Percentiles rank a stretch among this genome's conserved stretches.
Evolutionary conservation across 495 filamentous ascomycete genomes (phyloP).

Genomic region (Lindgomyces ingoldianus): DNA sequence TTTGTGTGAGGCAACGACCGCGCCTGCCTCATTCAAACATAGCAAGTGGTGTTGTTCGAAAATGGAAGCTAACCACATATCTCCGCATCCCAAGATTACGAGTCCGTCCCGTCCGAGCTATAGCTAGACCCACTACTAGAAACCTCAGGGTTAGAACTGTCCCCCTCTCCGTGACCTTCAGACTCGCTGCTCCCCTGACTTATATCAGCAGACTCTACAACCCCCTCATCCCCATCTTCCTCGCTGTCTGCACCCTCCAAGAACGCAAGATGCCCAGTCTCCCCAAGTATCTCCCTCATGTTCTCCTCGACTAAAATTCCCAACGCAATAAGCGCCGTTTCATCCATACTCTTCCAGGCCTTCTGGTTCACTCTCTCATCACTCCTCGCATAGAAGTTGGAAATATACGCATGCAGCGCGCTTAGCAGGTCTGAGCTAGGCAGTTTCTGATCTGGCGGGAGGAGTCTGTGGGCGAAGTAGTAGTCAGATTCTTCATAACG

Average conservation of each 20-base stretch:
- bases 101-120: neutral
- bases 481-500: conserved; percentile 70
- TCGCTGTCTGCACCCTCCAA: conserved; percentile 55
- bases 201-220: neutral
- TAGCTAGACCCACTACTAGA: neutral
- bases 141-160: neutral
- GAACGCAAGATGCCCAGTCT: conserved; percentile 73
- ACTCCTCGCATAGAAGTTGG: conserved; percentile 63
- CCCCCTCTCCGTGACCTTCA: neutral
- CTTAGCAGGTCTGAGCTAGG: conserved; percentile 76
- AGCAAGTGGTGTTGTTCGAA: neutral
- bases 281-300: conserved; percentile 61
- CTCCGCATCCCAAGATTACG: neutral
- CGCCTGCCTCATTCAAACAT: neutral
- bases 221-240: neutral
- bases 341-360: conserved; percentile 73
- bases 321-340: conserved; percentile 78
- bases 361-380: conserved; percentile 24
- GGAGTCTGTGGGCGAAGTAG: conserved; percentile 62
- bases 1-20: neutral
- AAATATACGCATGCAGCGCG: conserved; percentile 70
- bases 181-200: neutral
- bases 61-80: neutral
- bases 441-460: conserved; percentile 55
- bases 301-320: conserved; percentile 83